Evolutionary conservation across 2,329 filamentous ascomycete species (phyloP).

Genomic region (Penicillium sp.): DNA sequence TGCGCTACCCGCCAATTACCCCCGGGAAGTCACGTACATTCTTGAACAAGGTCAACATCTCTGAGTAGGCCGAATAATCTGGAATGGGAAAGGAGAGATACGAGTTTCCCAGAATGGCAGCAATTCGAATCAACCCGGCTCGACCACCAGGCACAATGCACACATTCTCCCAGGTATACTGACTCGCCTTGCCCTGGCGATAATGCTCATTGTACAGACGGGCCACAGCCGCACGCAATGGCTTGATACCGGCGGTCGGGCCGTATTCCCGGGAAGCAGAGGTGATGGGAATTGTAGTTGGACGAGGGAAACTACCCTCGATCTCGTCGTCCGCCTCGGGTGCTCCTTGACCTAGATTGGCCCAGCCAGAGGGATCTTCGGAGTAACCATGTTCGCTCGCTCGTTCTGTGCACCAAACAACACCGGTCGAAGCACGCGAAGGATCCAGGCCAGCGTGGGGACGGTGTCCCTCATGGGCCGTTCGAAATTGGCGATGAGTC

Average conservation of each 20-base stretch:
- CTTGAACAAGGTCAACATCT: slow-evolving; percentile 92
- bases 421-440: slow-evolving; percentile 80
- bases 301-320: slow-evolving; percentile 77
- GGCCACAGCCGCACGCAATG: slow-evolving; percentile 80
- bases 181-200: slow-evolving; percentile 73
- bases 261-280: slow-evolving; percentile 81
- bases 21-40: slow-evolving; percentile 47
- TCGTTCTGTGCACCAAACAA: slow-evolving; percentile 69
- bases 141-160: slow-evolving; percentile 91
- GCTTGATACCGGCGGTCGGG: slow-evolving; percentile 89
- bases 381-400: slow-evolving; percentile 82
- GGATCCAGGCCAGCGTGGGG: slow-evolving; percentile 88
- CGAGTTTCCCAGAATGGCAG: slow-evolving; percentile 84
- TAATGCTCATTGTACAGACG: slow-evolving; percentile 91
- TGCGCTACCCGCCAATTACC: not conserved
- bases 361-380: slow-evolving; percentile 77
- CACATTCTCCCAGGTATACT: slow-evolving; percentile 97
- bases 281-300: slow-evolving; percentile 69
- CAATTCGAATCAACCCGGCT: slow-evolving; percentile 88
- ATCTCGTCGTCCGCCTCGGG: slow-evolving; percentile 94
- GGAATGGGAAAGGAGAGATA: slow-evolving; percentile 92
- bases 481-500: slow-evolving; percentile 82
- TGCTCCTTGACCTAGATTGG: slow-evolving; percentile 88
- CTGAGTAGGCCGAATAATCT: slow-evolving; percentile 94
- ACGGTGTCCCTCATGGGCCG: slow-evolving; percentile 83